Base-by-base conservation (phyloP, 805 yeast genomes). In the Millerago galiae region DNA sequence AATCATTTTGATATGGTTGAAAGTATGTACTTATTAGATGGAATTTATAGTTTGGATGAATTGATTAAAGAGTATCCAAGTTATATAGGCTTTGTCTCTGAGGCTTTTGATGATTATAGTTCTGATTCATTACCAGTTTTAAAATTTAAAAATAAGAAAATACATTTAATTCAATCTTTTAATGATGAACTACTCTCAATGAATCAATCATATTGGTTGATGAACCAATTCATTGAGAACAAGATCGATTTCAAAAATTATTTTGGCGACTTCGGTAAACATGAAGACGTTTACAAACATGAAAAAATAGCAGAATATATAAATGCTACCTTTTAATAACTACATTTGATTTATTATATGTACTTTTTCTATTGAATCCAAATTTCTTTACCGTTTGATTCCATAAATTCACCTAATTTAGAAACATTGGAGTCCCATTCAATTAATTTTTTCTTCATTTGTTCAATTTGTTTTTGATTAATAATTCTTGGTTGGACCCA, bases 401-500 rank as follows among this genome's bases (percentile, higher is more conserved):
- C 75, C 70, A 84, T 77, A 66, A 77, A 78, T 26, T 63, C 60
- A 38, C 78, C 83, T 52, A 93, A 71, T 28, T 70, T 70, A 31
- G 72, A 71, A 21, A 91, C 97, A 53, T 81, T 81, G 42, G 63
- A 61, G 53, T 84, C 82, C 99, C 99, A 93, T 40, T 70, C 72
- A 24, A 71, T 70, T 58, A 93, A 74, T 54, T 85, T 83, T 40
- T 72, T 71, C 50, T 79, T 79, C 84, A 93, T 87, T 35, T 72
- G 72, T 44, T 71, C 75, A 45, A 91, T 83, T 70, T 93, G 99
- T 35, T 76, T 77, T 49, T 70, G 71, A 56, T 87, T 87, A 74
- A 93, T 82, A 42, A 89, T 86, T 56, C 98, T 75, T 45, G 99
- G 98, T 70, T 93, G 98, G 48, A 91, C 82, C 99, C 99, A 93